phyloP scores from a whole-genome alignment of 2,329 filamentous ascomycete species.

The Emericellopsis atlantica region DNA sequence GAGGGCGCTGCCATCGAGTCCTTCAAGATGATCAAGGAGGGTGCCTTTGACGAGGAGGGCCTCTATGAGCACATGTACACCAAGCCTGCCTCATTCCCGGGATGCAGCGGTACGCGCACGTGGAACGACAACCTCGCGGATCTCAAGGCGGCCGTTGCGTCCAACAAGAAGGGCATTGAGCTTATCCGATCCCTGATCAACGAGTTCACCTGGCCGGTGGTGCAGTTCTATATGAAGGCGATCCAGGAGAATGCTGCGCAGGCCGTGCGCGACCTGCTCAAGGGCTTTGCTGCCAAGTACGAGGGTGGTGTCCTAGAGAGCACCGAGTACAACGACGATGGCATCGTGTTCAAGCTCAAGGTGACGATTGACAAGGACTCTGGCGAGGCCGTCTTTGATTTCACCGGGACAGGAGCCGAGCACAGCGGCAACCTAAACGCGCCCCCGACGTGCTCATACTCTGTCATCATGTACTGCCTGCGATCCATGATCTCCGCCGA shows the following conservation, averaged over 20 bases:
- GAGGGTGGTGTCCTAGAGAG: constrained; percentile 12
- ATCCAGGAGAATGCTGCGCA: constrained; percentile 73
- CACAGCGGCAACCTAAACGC: constrained; percentile 20
- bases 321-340: constrained; percentile 68
- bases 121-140: constrained; percentile 77
- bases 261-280: constrained; percentile 62
- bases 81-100: constrained; percentile 4
- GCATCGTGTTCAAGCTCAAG: constrained; percentile 62
- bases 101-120: constrained; percentile 48
- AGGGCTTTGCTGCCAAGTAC: constrained; percentile 39
- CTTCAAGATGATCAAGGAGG: constrained; percentile 14
- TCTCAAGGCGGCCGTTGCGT: constrained; percentile 74
- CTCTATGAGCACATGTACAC: constrained; percentile 33
- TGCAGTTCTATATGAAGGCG: constrained; percentile 72
- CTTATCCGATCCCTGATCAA: constrained; percentile 62
- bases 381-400: constrained; percentile 60
- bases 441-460: constrained; percentile 18
- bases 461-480: constrained; percentile 74
- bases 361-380: constrained; percentile 62
- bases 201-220: constrained; percentile 65
- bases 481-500: constrained; percentile 69
- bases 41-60: constrained; percentile 28
- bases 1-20: constrained; percentile 44
- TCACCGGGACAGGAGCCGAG: constrained; percentile 17
- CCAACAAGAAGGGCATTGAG: constrained; percentile 74